Evolutionary conservation across 225 moss, liverwort and hornwort genomes (phyloP).

Genomic region (Polytrichum commune): DNA sequence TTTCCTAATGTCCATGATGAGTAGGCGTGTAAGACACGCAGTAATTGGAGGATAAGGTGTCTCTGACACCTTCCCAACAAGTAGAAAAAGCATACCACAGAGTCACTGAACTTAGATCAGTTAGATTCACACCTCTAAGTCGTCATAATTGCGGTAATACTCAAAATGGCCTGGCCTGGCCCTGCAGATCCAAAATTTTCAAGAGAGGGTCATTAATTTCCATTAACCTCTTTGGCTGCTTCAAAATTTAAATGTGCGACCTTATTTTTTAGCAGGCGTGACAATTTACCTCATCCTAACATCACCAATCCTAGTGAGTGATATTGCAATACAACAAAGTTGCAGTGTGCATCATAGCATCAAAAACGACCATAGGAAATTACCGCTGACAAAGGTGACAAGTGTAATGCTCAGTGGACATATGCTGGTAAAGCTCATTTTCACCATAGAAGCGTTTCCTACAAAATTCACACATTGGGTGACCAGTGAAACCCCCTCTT

Average conservation of each 20-base stretch:
- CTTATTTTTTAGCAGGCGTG: no score
- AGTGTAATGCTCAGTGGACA: slow-evolving; percentile 95
- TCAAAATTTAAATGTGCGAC: no score
- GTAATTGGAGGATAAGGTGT: no score
- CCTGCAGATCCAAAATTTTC: slow-evolving; percentile 44
- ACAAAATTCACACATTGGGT: slow-evolving; percentile 96
- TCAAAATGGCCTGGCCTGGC: slow-evolving; percentile 89
- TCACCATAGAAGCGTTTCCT: slow-evolving; percentile 95
- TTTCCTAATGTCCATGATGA: no score
- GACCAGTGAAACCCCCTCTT: slow-evolving; percentile 92
- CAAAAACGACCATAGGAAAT: background rate
- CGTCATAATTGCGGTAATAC: slow-evolving; percentile 96
- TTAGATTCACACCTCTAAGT: slow-evolving; percentile 60
- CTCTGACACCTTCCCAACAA: no score
- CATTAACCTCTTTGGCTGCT: no score
- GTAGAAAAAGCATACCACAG: background rate
- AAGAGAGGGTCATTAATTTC: background rate
- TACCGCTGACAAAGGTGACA: slow-evolving; percentile 97
- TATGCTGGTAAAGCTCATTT: slow-evolving; percentile 95
- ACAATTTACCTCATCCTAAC: no score
- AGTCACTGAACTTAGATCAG: background rate
- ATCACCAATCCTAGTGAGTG: background rate
- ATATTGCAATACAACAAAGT: background rate
- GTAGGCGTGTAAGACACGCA: no score
- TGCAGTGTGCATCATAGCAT: background rate